Evolutionary conservation across 2,329 filamentous ascomycete genomes (phyloP), one percentile per base, ranked within the genome.

Genomic region (Alternaria solani): DNA sequence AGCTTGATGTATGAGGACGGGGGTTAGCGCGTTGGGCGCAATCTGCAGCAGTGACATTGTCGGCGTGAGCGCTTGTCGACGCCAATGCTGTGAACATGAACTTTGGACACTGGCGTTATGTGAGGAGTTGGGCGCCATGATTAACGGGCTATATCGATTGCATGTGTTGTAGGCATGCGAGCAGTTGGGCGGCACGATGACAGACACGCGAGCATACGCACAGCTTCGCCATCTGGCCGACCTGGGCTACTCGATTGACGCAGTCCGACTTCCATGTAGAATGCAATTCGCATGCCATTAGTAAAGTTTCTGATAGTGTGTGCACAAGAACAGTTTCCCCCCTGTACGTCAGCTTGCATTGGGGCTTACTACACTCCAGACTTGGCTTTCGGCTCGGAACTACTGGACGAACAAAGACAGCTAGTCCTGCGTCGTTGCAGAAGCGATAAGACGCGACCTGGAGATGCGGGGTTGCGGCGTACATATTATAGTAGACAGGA

Each of bases 1-100:
- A 80, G n/a, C 49, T 64, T 28, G 79, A 82, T 63, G 66, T 52
- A 52, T 72, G 41, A 68, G 44, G 25, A 48, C 23, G 32, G 52
- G 12, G 30, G 5, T 16, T n/a, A n/a, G 39, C 34, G 14, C 25
- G 18, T 42, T 36, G 16, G 20, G 28, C 48, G 25, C 42, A 18
- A 25, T 43, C 7, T 53, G 44, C 23, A 30, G 51, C 23, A 49
- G 28, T 41, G 20, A 44, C 23, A 16, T 14, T 14, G 46, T 26
- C 38, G 20, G 34, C 32, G 36, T 23, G 39, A 30, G 18, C 23
- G 30, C 32, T 46, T 28, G 23, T 28, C 52, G 23, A 38, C 7
- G 30, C n/a, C 5, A 8, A n/a, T 25, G 42, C 52, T 42, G 34
- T 53, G 48, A 26, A n/a, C 7, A 38, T 18, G 20, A 36, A 36